Conservation (phyloP, 805 yeast genomes). For the Tetrapisispora namnaoensis region DNA sequence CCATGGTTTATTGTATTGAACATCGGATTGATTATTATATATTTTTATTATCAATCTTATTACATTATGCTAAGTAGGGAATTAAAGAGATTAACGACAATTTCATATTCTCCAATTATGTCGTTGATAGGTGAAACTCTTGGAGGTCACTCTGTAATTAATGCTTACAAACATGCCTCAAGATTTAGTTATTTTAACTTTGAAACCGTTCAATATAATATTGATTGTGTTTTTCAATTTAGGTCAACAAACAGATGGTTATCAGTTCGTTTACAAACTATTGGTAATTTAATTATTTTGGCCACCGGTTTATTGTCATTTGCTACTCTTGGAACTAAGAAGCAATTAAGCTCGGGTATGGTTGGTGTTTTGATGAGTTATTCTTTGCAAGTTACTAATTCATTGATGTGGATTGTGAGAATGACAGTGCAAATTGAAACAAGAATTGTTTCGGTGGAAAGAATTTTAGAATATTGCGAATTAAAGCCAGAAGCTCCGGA, state of each 20-base stretch:
- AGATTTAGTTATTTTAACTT: constrained; percentile 52
- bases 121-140: constrained; percentile 78
- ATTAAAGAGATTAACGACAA: constrained; percentile 60
- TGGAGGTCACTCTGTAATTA: constrained; percentile 65
- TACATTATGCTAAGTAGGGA: constrained; percentile 69
- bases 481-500: constrained; percentile 39
- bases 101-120: constrained; percentile 66
- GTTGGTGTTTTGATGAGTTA: constrained; percentile 59
- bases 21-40: constrained; percentile 38
- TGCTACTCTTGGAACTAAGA: constrained; percentile 29
- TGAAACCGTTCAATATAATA: constrained; percentile 40
- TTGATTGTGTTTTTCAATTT: constrained; percentile 39
- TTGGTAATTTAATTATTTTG: constrained; percentile 48
- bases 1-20: constrained; percentile 46
- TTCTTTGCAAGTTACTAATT: constrained; percentile 45
- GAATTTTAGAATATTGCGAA: constrained; percentile 51
- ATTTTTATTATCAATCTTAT: constrained; percentile 59
- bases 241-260: constrained; percentile 59
- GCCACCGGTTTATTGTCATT: constrained; percentile 41
- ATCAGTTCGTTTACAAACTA: constrained; percentile 48
- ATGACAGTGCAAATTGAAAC: constrained; percentile 55
- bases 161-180: constrained; percentile 60
- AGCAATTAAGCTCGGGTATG: constrained; percentile 46
- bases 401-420: constrained; percentile 48
- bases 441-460: constrained; percentile 55